Evolutionary conservation across 345 rosid genomes (phyloP).

Genomic region (Eucalyptus pumila): DNA sequence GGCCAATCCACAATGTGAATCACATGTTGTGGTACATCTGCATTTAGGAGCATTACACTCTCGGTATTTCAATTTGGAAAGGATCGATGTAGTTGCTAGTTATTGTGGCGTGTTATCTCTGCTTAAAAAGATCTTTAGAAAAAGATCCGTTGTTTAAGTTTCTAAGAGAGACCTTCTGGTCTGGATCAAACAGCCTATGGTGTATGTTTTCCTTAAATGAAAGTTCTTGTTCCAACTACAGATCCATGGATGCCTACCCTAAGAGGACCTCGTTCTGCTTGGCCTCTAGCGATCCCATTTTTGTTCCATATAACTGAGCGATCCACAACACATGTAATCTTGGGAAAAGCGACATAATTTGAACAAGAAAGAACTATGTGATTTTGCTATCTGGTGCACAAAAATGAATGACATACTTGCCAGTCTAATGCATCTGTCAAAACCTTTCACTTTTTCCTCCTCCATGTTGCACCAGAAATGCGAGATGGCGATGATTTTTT

Average conservation of each 20-base stretch:
- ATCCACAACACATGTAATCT: not conserved
- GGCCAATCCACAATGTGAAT: not conserved
- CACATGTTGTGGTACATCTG: not conserved
- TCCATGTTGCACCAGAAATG: not conserved
- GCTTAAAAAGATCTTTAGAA: not conserved
- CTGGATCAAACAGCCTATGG: not conserved
- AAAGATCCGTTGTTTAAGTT: not conserved
- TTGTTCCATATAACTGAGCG: not conserved
- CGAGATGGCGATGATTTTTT: not conserved
- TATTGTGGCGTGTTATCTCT: not conserved
- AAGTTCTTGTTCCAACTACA: not conserved
- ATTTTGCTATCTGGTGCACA: not conserved
- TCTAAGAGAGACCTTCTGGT: not conserved
- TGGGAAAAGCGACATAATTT: not conserved
- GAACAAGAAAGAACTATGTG: not conserved
- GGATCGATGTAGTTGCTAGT: not conserved
- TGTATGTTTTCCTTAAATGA: not conserved
- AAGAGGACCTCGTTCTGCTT: not conserved
- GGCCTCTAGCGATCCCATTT: not conserved
- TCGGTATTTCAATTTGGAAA: not conserved
- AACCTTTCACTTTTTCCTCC: not conserved
- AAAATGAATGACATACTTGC: not conserved
- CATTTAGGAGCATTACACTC: not conserved
- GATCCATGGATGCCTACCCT: not conserved
- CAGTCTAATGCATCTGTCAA: not conserved